phyloP scores from a whole-genome alignment of 805 yeast genomes.

The Saturnispora galanensis region DNA sequence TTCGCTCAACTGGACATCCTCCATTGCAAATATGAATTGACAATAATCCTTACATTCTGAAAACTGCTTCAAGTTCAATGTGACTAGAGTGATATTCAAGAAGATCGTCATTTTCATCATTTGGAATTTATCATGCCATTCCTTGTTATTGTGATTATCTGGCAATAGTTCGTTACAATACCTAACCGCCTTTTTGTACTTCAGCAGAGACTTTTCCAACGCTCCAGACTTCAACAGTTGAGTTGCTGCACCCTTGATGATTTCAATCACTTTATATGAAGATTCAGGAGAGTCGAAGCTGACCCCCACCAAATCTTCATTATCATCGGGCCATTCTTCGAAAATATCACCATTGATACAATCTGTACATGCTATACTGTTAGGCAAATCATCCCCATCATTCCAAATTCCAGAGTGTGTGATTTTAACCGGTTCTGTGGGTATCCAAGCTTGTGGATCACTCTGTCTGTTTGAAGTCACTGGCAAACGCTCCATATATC shows the following conservation, averaged over 20 bases:
- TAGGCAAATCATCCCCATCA: constrained; percentile 42
- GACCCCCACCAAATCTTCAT: constrained; percentile 39
- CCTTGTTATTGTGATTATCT: constrained; percentile 53
- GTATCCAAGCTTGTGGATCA: constrained; percentile 22
- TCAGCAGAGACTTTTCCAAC: constrained; percentile 43
- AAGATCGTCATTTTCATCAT: constrained; percentile 41
- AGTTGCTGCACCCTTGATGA: constrained; percentile 61
- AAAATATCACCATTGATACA: constrained; percentile 57
- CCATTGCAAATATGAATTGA: constrained; percentile 45
- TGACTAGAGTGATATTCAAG: constrained; percentile 49
- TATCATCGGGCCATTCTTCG: constrained; percentile 76
- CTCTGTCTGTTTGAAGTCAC: constrained; percentile 30
- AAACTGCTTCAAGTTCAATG: constrained; percentile 40
- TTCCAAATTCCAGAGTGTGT: constrained; percentile 56
- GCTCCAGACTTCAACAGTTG: constrained; percentile 45
- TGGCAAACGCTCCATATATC: constrained; percentile 49
- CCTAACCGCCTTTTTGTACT: constrained; percentile 56
- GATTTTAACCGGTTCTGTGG: constrained; percentile 38
- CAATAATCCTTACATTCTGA: constrained; percentile 45
- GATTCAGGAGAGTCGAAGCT: constrained; percentile 35
- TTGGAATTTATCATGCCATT: constrained; percentile 38
- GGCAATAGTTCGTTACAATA: constrained; percentile 68
- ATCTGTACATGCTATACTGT: constrained; percentile 53
- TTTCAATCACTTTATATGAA: constrained; percentile 40
- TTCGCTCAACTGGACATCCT: constrained; percentile 16